phyloP scores from a whole-genome alignment of 2,329 filamentous ascomycete species.

The Ophiostoma piceae region DNA sequence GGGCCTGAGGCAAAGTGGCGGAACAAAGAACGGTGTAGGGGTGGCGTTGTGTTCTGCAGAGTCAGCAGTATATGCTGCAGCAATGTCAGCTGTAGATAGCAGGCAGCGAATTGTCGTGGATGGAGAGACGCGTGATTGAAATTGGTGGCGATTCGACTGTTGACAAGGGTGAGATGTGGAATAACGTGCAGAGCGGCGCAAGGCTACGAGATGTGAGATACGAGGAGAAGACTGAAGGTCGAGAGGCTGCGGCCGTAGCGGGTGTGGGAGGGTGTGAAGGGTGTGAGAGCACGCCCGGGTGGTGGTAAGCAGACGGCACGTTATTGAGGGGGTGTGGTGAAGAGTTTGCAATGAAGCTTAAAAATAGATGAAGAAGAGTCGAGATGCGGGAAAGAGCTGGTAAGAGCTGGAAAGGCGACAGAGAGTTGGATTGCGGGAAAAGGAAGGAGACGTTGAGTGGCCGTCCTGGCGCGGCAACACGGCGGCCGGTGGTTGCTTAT shows the following conservation, averaged over 20 bases:
- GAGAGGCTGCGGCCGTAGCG: neutral
- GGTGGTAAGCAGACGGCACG: neutral
- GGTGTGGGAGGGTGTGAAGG: neutral
- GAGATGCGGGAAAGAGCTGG: neutral
- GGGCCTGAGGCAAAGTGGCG: neutral
- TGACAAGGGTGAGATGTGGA: neutral
- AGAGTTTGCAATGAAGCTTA: neutral
- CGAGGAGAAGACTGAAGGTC: neutral
- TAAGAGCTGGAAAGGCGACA: neutral
- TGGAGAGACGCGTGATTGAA: neutral
- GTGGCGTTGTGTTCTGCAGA: neutral
- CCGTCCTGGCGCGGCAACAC: neutral
- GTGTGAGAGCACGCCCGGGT: neutral
- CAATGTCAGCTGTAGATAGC: neutral
- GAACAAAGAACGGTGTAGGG: neutral
- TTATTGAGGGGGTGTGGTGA: neutral
- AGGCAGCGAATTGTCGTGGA: neutral
- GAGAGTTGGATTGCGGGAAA: neutral
- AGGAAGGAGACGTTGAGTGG: neutral
- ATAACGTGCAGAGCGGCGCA: neutral
- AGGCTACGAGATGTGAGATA: neutral
- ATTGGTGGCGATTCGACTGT: constrained; percentile 5
- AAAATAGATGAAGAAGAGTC: neutral
- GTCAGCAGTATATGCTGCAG: neutral
- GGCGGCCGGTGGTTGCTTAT: neutral